A percentile compares a stretch with the other conserved stretches of the same genome.
Evolutionary conservation across 345 rosid genomes (phyloP).

Genomic region (Citrus trifoliata): DNA sequence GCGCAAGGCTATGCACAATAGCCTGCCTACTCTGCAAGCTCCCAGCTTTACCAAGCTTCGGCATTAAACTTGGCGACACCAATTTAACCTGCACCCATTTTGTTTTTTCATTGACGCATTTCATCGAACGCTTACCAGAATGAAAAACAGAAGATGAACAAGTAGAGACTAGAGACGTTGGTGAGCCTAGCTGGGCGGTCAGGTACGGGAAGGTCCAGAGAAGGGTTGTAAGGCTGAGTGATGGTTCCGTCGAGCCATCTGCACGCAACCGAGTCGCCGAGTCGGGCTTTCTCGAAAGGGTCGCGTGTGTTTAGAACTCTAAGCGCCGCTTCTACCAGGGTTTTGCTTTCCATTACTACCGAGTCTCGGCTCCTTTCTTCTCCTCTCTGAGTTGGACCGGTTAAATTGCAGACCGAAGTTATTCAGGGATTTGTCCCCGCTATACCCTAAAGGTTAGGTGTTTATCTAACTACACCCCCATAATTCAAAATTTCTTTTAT

Average conservation of each 20-base stretch:
- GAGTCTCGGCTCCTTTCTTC: conserved; percentile 4
- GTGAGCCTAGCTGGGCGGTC: conserved; percentile 82
- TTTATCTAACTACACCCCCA: too few relatives aligned
- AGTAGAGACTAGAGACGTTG: conserved; percentile 28
- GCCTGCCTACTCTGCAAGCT: conserved; percentile 93
- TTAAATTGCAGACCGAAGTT: background rate
- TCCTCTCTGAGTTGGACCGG: background rate
- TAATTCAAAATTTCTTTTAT: too few relatives aligned
- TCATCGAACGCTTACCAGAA: conserved; percentile 14
- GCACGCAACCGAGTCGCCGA: conserved; percentile 70
- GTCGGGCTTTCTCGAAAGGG: conserved; percentile 70
- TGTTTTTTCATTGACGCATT: conserved; percentile 22
- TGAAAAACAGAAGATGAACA: background rate
- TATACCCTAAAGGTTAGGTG: too few relatives aligned
- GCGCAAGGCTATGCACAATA: conserved; percentile 85
- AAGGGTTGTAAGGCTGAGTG: conserved; percentile 46
- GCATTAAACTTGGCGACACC: conserved; percentile 87
- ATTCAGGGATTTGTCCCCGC: too few relatives aligned
- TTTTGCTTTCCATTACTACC: conserved; percentile 31
- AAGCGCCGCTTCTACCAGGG: conserved; percentile 71
- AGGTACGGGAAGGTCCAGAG: conserved; percentile 49
- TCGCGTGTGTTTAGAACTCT: conserved; percentile 72
- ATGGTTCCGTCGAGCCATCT: conserved; percentile 80
- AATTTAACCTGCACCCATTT: conserved; percentile 52
- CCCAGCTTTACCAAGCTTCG: conserved; percentile 90